Evolutionary conservation across 108 stramenopile species (phyloP), one percentile per base, ranked within the genome.

Genomic region (Schizochytrium sp.): DNA sequence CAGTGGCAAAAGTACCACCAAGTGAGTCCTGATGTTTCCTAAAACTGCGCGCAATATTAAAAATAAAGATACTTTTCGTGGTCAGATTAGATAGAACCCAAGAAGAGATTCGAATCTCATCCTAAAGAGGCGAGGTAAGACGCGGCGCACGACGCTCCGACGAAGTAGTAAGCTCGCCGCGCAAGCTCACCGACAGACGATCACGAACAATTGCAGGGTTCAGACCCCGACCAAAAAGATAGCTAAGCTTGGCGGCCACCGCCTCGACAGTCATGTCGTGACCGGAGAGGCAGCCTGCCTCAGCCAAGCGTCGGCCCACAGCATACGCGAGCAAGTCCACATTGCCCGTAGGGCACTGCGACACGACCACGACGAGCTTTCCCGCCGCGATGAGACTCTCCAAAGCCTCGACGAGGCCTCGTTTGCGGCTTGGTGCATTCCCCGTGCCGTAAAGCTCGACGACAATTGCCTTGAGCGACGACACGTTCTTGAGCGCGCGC

Each of bases 181-280:
- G 76, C 16, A 83, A 45, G 76, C 51, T 83, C 25, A 53, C 48
- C 45, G 76, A 83, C 16, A 83, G 76, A 14, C 45, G 12, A 18
- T 53, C 51, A 25, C 76, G 45, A 28, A 83, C 76, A 14, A 53
- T 47, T 43, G 45, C 51, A 6, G 48, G 45, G 51, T 4, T 53
- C 10, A 83, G 5, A 23, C 87, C 92, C 58, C 96, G 90, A 28
- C 96, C 97, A 83, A 98, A 94, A 6, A 99, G 88, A 90, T 97
- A 99, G 25, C 95, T 94, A 59, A 97, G 88, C 92, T 99, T 99
- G 87, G 95, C 94, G 8, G 94, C 92, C 53, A 90, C 95, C 3
- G 98, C 98, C 92, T 99, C 99, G 44, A 96, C 58, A 12, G 99
- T 99, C 98, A 99, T 98, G 92, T 99, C 99, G 21, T 90, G 91